Evolutionary conservation across 176 grass and related monocot genomes (phyloP).

Genomic region (Eremochloa ophiuroides): DNA sequence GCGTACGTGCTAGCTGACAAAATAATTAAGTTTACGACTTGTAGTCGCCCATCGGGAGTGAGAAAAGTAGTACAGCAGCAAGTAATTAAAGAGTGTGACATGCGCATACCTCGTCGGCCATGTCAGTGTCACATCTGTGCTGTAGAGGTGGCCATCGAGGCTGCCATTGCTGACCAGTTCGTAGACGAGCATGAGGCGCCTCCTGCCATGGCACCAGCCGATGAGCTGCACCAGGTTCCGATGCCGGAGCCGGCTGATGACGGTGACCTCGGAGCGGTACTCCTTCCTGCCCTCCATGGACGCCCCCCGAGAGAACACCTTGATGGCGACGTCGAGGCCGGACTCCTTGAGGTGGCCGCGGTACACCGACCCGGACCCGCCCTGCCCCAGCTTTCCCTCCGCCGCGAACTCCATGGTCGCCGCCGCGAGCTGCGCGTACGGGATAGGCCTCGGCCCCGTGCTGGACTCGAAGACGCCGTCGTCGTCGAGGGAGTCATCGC

Average conservation of each 20-base stretch:
- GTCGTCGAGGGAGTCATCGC: conserved; percentile 30
- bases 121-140: background rate
- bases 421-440: conserved; percentile 17
- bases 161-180: conserved; percentile 54
- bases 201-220: conserved; percentile 60
- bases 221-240: conserved; percentile 69
- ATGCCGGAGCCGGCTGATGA: conserved; percentile 60
- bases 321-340: conserved; percentile 50
- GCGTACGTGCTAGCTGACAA: too few species aligned
- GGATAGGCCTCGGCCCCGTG: conserved; percentile 19
- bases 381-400: conserved; percentile 51
- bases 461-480: conserved; percentile 29
- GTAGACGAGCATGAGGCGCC: conserved; percentile 42
- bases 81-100: too few species aligned
- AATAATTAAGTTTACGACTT: too few species aligned
- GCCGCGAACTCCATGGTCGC: conserved; percentile 41
- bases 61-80: background rate
- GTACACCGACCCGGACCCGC: conserved; percentile 65
- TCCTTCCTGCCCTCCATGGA: conserved; percentile 51
- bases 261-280: conserved; percentile 56
- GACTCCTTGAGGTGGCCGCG: conserved; percentile 28
- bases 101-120: conserved; percentile 43
- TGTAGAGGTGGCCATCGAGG: conserved; percentile 51
- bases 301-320: conserved; percentile 39
- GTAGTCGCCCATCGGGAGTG: background rate